A percentile compares a stretch with the other conserved stretches of the same genome.
phyloP scores from a whole-genome alignment of 164 flowering plant species.

The Kingdonia uniflora region DNA sequence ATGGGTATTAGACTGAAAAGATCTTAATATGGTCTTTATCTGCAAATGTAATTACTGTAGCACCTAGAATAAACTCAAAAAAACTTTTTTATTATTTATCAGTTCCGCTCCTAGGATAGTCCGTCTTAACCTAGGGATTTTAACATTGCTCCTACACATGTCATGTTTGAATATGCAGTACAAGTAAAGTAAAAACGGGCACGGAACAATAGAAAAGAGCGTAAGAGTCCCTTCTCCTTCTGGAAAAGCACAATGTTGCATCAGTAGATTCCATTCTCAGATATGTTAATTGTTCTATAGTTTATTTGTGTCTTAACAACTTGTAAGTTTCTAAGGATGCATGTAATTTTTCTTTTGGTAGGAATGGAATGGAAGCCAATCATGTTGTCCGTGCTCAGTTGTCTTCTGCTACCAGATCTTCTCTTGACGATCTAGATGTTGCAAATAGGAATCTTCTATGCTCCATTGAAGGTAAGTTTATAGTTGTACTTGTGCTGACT shows the following conservation, averaged over 20 bases:
- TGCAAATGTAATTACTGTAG: no score
- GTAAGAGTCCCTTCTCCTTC: slow-evolving; percentile 63
- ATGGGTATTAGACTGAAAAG: no score
- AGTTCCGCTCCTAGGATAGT: no score
- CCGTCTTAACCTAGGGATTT: no score
- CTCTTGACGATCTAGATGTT: slow-evolving; percentile 57
- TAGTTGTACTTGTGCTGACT: not conserved
- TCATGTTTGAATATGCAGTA: slow-evolving; percentile 27
- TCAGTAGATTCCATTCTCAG: slow-evolving; percentile 69
- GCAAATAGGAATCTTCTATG: slow-evolving; percentile 58
- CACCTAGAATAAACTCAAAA: no score
- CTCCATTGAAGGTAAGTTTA: slow-evolving; percentile 64
- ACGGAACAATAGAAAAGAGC: slow-evolving; percentile 82
- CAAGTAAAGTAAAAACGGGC: slow-evolving; percentile 54
- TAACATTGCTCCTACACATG: slow-evolving; percentile 1
- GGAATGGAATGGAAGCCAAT: slow-evolving; percentile 76
- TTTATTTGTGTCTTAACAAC: not conserved
- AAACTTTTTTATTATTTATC: no score
- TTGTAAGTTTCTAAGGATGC: not conserved
- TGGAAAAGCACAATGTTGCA: slow-evolving; percentile 68
- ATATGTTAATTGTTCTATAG: slow-evolving; percentile 25
- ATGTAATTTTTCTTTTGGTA: slow-evolving; percentile 8
- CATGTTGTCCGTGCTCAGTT: slow-evolving; percentile 44
- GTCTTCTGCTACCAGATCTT: slow-evolving; percentile 70
- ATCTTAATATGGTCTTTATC: no score